Evolutionary conservation across 1,139 yeast genomes (phyloP).

Genomic region (Pneumocystis wakefieldiae): DNA sequence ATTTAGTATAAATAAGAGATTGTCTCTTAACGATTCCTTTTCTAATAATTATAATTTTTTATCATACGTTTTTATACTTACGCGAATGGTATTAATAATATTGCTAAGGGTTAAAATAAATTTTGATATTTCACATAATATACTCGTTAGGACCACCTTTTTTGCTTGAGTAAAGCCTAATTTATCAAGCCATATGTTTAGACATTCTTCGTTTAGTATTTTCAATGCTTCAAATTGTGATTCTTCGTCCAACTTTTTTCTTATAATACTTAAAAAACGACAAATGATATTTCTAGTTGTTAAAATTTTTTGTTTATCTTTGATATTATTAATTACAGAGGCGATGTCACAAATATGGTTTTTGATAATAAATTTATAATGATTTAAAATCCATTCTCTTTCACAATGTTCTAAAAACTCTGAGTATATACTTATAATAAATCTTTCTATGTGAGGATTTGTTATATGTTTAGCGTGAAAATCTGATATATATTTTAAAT

Average conservation of each 20-base stretch:
- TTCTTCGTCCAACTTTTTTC: not conserved
- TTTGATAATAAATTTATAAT: not conserved
- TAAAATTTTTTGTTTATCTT: not conserved
- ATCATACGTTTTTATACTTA: not conserved
- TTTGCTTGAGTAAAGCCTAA: not conserved
- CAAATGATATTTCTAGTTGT: not conserved
- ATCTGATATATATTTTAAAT: not conserved
- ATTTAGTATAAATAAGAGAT: not conserved
- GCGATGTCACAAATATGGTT: not conserved
- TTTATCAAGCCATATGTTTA: not conserved
- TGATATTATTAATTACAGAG: not conserved
- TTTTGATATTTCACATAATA: not conserved
- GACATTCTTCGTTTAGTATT: not conserved
- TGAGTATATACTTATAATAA: not conserved
- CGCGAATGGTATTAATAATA: not conserved
- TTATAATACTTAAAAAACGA: not conserved
- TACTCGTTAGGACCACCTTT: not conserved
- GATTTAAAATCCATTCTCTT: not conserved
- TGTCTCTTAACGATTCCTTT: not conserved
- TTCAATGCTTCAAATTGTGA: not conserved
- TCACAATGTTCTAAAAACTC: not conserved
- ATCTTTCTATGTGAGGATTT: not conserved
- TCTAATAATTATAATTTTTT: not conserved
- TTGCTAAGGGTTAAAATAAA: not conserved
- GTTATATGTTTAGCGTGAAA: not conserved